Conservation (phyloP, 2,329 filamentous ascomycete genomes). For the Paecilomyces fulvus region DNA sequence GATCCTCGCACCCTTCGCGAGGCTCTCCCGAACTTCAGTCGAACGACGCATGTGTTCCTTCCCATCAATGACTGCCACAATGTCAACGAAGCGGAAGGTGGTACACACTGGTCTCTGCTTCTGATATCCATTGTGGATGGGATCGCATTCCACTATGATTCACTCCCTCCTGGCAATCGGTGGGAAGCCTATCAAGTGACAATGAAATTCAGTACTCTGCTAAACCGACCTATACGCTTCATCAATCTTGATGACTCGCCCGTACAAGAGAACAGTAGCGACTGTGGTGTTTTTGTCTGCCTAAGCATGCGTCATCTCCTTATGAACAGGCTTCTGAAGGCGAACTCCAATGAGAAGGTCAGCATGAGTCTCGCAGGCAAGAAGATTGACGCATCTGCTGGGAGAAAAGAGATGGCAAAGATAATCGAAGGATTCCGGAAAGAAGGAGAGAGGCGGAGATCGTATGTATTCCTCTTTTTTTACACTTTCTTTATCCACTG, state of each 20-base stretch:
- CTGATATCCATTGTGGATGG: conserved; percentile 82
- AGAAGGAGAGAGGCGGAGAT: conserved; percentile 75
- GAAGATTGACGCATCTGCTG: conserved; percentile 69
- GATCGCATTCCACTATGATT: conserved; percentile 95
- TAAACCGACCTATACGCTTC: conserved; percentile 60
- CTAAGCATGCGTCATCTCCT: conserved; percentile 92
- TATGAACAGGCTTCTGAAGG: conserved; percentile 69
- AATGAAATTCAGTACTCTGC: conserved; percentile 58
- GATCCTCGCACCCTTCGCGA: conserved; percentile 51
- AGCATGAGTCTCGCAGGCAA: conserved; percentile 89
- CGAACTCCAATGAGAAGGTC: conserved; percentile 74
- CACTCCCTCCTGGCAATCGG: conserved; percentile 66
- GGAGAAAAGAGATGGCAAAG: conserved; percentile 81
- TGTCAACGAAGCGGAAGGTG: conserved; percentile 70
- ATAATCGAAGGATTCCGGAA: conserved; percentile 82
- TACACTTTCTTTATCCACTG: conserved; percentile 2
- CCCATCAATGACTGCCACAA: conserved; percentile 86
- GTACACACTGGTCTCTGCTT: conserved; percentile 89
- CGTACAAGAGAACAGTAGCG: conserved; percentile 83
- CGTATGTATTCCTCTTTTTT: conserved; percentile 48
- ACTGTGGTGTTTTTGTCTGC: conserved; percentile 95
- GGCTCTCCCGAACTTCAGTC: conserved; percentile 71
- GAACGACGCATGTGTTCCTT: conserved; percentile 86
- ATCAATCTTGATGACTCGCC: conserved; percentile 77
- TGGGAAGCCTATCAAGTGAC: conserved; percentile 63